Evolutionary conservation across 345 rosid genomes (phyloP).

Genomic region (Psidium friedrichsthalianum): DNA sequence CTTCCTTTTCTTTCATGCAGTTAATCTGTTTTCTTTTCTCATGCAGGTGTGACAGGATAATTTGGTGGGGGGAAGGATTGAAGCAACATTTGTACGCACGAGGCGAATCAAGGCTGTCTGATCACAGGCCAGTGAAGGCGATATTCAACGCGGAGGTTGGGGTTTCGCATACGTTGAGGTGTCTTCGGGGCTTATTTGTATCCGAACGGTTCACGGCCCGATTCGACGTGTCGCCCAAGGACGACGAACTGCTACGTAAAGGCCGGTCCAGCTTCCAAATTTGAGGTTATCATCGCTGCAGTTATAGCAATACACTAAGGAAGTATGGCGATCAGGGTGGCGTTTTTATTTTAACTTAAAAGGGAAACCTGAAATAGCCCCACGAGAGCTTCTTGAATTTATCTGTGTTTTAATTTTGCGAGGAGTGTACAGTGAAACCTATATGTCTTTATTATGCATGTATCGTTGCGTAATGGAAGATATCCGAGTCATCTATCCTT

Average conservation of each 20-base stretch:
- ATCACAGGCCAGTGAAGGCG: background rate
- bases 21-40: conserved; percentile 12
- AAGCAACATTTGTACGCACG: background rate
- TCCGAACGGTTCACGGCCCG: conserved; percentile 35
- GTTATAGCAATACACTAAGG: background rate
- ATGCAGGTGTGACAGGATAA: conserved; percentile 5
- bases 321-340: background rate
- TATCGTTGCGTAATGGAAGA: background rate
- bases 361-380: background rate
- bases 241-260: conserved; percentile 13
- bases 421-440: background rate
- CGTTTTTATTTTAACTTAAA: background rate
- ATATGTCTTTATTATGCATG: background rate
- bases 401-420: background rate
- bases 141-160: background rate
- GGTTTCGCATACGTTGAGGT: background rate
- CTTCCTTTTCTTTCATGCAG: background rate
- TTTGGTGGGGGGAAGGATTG: conserved; percentile 3
- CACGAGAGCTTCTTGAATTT: background rate
- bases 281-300: background rate
- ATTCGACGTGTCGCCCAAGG: conserved; percentile 14
- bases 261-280: conserved; percentile 20
- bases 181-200: conserved; percentile 14
- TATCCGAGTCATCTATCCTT: background rate
- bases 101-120: conserved; percentile 1